phyloP scores from a whole-genome alignment of 306 rosid genomes.

The Crotalaria pallida region DNA sequence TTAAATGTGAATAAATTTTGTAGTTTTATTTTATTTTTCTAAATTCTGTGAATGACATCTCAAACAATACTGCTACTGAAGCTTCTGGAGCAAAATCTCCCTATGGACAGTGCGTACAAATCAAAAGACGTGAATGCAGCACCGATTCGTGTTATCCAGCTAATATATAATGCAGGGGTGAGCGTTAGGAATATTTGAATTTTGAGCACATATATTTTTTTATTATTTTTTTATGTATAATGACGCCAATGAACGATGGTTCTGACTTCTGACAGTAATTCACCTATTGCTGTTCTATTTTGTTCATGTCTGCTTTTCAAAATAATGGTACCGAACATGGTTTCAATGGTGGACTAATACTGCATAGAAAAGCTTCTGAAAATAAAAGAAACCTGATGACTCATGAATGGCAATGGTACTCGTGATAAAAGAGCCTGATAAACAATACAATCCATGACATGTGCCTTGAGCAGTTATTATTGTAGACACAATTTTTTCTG shows the following conservation, averaged over 20 bases:
- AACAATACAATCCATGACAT: slow-evolving; percentile 4
- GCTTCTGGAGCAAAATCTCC: slow-evolving; percentile 94
- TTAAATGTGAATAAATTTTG: neutral
- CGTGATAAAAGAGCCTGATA: neutral
- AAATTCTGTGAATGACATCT: neutral
- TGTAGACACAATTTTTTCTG: neutral
- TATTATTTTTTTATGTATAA: too few species aligned
- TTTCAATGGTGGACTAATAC: neutral
- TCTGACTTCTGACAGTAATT: neutral
- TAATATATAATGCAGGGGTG: slow-evolving; percentile 90
- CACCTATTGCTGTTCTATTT: neutral
- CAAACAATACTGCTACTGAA: slow-evolving; percentile 26
- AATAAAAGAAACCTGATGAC: neutral
- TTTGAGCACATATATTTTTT: neutral
- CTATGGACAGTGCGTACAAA: slow-evolving; percentile 77
- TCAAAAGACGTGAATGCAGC: slow-evolving; percentile 78
- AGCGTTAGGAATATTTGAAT: slow-evolving; percentile 29
- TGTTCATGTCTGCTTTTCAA: too few species aligned
- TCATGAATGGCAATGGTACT: neutral
- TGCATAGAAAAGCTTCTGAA: neutral
- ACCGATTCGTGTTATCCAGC: slow-evolving; percentile 89
- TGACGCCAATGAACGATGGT: too few species aligned
- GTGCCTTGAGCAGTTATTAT: slow-evolving; percentile 13
- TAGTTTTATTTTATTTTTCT: neutral
- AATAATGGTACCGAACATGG: neutral